Percentiles rank a stretch among this genome's conserved stretches.
Conservation (phyloP, 2,329 filamentous ascomycete species). For the Colletotrichum gloeosporioides region DNA sequence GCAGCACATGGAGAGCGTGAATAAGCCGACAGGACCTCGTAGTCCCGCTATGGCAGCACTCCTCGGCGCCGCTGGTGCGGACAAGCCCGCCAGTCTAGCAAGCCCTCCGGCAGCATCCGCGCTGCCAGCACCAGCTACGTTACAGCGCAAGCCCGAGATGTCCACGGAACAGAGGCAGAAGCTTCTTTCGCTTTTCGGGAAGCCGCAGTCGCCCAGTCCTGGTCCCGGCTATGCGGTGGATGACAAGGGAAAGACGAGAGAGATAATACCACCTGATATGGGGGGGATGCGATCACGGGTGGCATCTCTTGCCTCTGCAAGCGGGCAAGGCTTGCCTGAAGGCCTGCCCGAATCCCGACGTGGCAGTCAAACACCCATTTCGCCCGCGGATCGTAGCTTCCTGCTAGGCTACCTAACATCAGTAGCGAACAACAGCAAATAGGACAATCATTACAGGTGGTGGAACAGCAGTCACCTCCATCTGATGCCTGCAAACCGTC, state of each 20-base stretch:
- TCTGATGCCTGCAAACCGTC: neutral
- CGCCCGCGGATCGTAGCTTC: constrained; percentile 76
- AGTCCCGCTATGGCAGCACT: neutral
- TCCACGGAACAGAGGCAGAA: constrained; percentile 49
- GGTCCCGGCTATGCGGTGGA: neutral
- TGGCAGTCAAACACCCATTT: constrained; percentile 61
- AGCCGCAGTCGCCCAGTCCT: constrained; percentile 35
- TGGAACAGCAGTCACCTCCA: neutral
- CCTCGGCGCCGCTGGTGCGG: neutral
- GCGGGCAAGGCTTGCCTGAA: constrained; percentile 33
- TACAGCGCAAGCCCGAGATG: constrained; percentile 38
- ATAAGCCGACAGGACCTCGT: neutral
- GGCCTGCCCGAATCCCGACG: constrained; percentile 40
- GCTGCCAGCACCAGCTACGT: constrained; percentile 29
- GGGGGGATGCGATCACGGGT: constrained; percentile 39
- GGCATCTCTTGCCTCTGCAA: constrained; percentile 49
- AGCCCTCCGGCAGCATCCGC: constrained; percentile 31
- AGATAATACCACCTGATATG: constrained; percentile 26
- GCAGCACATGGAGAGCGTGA: neutral
- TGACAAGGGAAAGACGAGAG: constrained; percentile 35
- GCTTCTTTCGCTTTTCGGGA: constrained; percentile 69
- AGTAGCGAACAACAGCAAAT: constrained; percentile 42
- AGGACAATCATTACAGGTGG: neutral
- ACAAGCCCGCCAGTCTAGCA: constrained; percentile 26
- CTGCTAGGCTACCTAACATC: constrained; percentile 76